Percentiles rank a stretch among this genome's conserved stretches.
Conservation (phyloP, 805 yeast genomes). For the Cyberlindnera lachancei region DNA sequence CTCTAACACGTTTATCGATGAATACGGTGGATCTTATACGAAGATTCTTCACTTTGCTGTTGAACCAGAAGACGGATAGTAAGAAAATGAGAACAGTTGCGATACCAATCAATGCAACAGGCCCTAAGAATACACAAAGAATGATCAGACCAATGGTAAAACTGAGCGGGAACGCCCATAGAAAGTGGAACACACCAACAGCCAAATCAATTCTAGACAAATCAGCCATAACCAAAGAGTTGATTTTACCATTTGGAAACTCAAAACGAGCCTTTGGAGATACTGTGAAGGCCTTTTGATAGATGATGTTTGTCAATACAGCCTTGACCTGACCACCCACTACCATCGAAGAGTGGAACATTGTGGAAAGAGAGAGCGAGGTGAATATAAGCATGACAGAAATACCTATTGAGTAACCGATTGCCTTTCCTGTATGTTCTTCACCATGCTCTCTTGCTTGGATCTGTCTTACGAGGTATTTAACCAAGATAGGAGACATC, state of each 20-base stretch:
- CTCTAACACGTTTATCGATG: conserved; percentile 72
- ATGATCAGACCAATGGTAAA: conserved; percentile 57
- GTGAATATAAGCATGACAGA: conserved; percentile 43
- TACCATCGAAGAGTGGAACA: conserved; percentile 52
- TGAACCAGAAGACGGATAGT: conserved; percentile 33
- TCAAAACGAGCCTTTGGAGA: conserved; percentile 49
- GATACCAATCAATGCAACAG: conserved; percentile 63
- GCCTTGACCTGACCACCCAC: conserved; percentile 69
- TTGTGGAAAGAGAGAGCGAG: conserved; percentile 50
- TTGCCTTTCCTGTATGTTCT: conserved; percentile 47
- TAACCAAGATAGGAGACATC: conserved; percentile 59
- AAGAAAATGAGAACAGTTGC: conserved; percentile 42
- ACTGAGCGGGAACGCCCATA: conserved; percentile 57
- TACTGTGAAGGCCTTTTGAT: conserved; percentile 59
- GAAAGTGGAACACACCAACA: conserved; percentile 57
- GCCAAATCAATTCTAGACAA: conserved; percentile 75
- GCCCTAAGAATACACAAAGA: conserved; percentile 63
- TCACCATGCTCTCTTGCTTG: conserved; percentile 35
- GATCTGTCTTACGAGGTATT: conserved; percentile 59
- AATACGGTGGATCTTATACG: conserved; percentile 51
- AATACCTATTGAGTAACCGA: conserved; percentile 72
- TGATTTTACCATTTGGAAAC: conserved; percentile 63
- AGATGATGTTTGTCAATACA: conserved; percentile 59
- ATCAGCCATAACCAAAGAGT: conserved; percentile 77
- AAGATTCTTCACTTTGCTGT: conserved; percentile 44